Evolutionary conservation across 805 yeast species (phyloP), one percentile per base, ranked within the genome.

Genomic region (Ogataea allantospora): DNA sequence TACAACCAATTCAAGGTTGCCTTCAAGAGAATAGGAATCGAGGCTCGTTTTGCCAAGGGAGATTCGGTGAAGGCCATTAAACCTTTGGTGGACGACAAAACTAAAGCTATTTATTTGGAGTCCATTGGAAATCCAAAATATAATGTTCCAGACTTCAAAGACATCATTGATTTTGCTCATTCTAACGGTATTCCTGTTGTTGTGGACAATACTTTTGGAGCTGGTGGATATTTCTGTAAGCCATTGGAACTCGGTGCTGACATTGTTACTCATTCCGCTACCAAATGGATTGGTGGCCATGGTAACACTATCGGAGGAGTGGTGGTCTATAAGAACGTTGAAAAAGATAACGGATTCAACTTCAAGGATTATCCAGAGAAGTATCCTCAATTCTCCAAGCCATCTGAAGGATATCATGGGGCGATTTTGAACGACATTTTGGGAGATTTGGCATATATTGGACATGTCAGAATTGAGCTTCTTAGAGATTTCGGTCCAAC

Each of bases 281-380:
- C 98, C 43, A 89, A 89, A 65, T 91, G 96, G 96, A 89, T 89
- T 50, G 95, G 95, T 47, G 98, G 97, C 43, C 97, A 89, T 60
- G 97, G 98, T 59, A 88, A 85, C 40, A 87, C 96, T 29, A 81
- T 89, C 63, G 97, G 84, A 37, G 98, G 98, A 71, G 85, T 82
- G 36, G 73, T 91, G 49, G 73, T 91, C 32, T 59, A 38, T 48
- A 60, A 57, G 30, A 55, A 58, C 33, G 51, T 55, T 13, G 43
- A 50, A 13, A 96, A 91, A 62, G 78, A 88, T 24, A 96, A 97
- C 51, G 89, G 84, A 34, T 91, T 91, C 73, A 95, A 91, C 55
- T 91, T 95, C 89, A 70, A 75, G 41, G 76, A 86, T 47, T 76
- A 85, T 66, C 91, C 93, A 30, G 80, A 83, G 57, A 85, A 82